A percentile compares a stretch with the other conserved stretches of the same genome.
phyloP scores from a whole-genome alignment of 129 eudicot genomes.

The Flaveria sonorensis region DNA sequence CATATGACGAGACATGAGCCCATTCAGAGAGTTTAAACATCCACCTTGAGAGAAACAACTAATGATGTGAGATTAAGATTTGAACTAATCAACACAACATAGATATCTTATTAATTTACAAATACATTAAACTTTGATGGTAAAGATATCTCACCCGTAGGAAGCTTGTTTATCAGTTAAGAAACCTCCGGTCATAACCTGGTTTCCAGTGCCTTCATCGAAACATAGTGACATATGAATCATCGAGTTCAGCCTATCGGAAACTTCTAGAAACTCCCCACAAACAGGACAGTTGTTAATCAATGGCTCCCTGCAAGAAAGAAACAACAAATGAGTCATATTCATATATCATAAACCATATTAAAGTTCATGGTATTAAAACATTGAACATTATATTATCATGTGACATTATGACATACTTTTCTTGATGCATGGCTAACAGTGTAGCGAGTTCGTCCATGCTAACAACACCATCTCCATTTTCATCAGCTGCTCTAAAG shows the following conservation, averaged over 20 bases:
- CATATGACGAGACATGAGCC: constrained; percentile 90
- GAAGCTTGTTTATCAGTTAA: constrained; percentile 97
- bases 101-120: no score
- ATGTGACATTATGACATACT: constrained; percentile 54
- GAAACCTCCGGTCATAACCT: constrained; percentile 92
- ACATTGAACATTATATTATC: neutral
- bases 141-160: constrained; percentile 53
- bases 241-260: constrained; percentile 69
- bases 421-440: constrained; percentile 86
- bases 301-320: constrained; percentile 72
- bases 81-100: neutral
- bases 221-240: constrained; percentile 91
- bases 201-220: constrained; percentile 97
- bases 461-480: constrained; percentile 92
- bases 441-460: constrained; percentile 94
- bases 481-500: constrained; percentile 81
- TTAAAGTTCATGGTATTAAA: neutral
- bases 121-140: neutral
- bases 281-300: constrained; percentile 90
- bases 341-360: neutral
- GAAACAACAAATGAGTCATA: neutral
- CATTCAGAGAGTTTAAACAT: constrained; percentile 98
- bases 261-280: constrained; percentile 73
- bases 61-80: constrained; percentile 29
- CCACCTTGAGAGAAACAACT: constrained; percentile 57